Base-by-base conservation (phyloP, 148 eudicot species). In the Rhododendron ovatum region DNA sequence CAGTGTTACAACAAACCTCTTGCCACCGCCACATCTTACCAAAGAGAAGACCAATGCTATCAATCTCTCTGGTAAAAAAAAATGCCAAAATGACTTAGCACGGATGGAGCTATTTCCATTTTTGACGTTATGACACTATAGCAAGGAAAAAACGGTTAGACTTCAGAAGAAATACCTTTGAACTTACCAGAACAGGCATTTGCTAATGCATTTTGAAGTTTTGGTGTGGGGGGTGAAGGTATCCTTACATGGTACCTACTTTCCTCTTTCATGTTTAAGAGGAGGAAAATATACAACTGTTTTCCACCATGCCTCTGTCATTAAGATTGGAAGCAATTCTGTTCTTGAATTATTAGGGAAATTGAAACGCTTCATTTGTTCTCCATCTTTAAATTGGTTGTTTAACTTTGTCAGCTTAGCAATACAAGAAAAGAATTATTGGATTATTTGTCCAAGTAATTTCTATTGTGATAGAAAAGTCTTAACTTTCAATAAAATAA, bases 101-200 rank as follows among this genome's bases (percentile, higher is more conserved):
- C 5, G 2, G n/a, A n/a, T n/a, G n/a, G 76, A 71, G 39, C 76
- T 30, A 33, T 71, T 71, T 5, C 76, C 76, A 71, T 71, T 14
- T 71, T 71, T 30, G 39, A 30, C 8, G 2, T 14, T 71, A 30
- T 14, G 37, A 71, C 39, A 28, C 75, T 69, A 33, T 11, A 28
- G 18, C 18, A 28, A 69, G 37, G 37, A 4, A 30, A 69, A 28
- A 69, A 13, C 4, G 7, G 37, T 69, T 28, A 9, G 17, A 69
- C 37, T 69, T 69, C 4, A 0, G 37, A 69, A 28, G 24, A 69
- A 69, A 28, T 69, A 30, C 37, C 37, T 69, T 13, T 13, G 18
- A 85, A 51, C 53, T 79, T 61, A 45, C 74, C 20, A 33, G 83
- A 63, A 63, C 7, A 61, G 87, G 78, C 41, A 28, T 79, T 78